Evolutionary conservation across 1,284 basidiomycete genomes (phyloP), one percentile per base, ranked within the genome.

Genomic region (Pascua guehoae): DNA sequence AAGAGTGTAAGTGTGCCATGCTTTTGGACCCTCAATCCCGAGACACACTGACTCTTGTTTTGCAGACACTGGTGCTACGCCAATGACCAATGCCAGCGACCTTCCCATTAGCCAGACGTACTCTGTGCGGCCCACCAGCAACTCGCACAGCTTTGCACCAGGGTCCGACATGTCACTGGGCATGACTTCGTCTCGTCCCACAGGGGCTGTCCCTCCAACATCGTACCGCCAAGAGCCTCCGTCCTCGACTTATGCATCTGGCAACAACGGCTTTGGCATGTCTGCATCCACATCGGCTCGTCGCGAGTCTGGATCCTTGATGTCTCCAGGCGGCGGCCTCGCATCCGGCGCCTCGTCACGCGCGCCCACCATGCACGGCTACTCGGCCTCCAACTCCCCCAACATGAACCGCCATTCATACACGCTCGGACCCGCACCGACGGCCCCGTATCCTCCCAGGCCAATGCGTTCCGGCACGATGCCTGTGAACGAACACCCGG

Each of bases 21-120:
- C 24, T 32, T 32, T 32, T 32, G 24, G 24, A 32, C 24, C 24
- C 24, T 32, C 24, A 9, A 15, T 9, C 15, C 9, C 39, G 32
- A 40, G 17, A 36, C 46, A 51, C 51, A 51, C 53, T 59, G 49
- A 54, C 51, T 36, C 49, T 41, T 39, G 24, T 16, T 43, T 32
- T 32, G 24, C 57, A 77, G 75, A 77, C 63, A 76, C 67, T 56
- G 75, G 75, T 41, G 75, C 75, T 17, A 75, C 73, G 5, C 74
- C 75, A 16, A 67, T 74, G 63, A 54, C 69, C 12, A 32, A 47
- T 8, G 39, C 46, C 45, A 17, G 52, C 16, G 62, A 63, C 41
- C 56, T 63, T 12, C 65, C 70, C 45, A 62, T 58, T 46, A 58
- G 61, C 24, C 59, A 65, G 53, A 54, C 57, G 24, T 61, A 67